Evolutionary conservation across 2,329 filamentous ascomycete species (phyloP).

Genomic region (Zymoseptoria crescenta): DNA sequence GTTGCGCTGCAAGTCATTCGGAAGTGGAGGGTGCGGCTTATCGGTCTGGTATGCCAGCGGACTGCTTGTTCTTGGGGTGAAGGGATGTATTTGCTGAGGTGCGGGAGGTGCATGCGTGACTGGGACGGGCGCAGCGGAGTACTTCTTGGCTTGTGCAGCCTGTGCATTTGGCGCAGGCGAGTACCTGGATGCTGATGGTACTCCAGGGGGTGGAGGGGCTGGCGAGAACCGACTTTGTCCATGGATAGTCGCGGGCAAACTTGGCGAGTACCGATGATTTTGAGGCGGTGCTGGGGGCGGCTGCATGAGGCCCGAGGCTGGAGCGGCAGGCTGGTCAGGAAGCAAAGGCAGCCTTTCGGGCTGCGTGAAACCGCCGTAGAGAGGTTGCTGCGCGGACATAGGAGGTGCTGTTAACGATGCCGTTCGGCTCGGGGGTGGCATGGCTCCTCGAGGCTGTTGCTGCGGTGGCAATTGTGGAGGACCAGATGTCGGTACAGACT

Average conservation of each 20-base stretch:
- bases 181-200: slow-evolving; percentile 42
- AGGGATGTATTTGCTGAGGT: slow-evolving; percentile 39
- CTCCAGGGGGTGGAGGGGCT: slow-evolving; percentile 31
- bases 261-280: slow-evolving; percentile 22
- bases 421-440: slow-evolving; percentile 11
- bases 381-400: slow-evolving; percentile 16
- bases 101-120: slow-evolving; percentile 18
- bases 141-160: slow-evolving; percentile 29
- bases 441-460: slow-evolving; percentile 6
- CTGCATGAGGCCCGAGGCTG: slow-evolving; percentile 3
- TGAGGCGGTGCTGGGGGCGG: slow-evolving; percentile 9
- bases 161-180: slow-evolving; percentile 47
- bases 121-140: slow-evolving; percentile 30
- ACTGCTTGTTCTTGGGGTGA: slow-evolving; percentile 58
- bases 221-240: slow-evolving; percentile 18
- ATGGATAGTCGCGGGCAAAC: slow-evolving; percentile 16
- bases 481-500: slow-evolving; percentile 8
- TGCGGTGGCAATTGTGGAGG: slow-evolving; percentile 9
- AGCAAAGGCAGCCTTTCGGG: slow-evolving; percentile 36
- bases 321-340: slow-evolving; percentile 30
- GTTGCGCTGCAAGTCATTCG: slow-evolving; percentile 9
- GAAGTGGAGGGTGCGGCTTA: slow-evolving; percentile 25
- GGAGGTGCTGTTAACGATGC: slow-evolving; percentile 17
- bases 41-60: slow-evolving; percentile 48
- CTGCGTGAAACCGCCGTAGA: slow-evolving; percentile 30